Evolutionary conservation across 202 grass and related monocot genomes (phyloP).

Genomic region (Schoenoplectus tabernaemontani): DNA sequence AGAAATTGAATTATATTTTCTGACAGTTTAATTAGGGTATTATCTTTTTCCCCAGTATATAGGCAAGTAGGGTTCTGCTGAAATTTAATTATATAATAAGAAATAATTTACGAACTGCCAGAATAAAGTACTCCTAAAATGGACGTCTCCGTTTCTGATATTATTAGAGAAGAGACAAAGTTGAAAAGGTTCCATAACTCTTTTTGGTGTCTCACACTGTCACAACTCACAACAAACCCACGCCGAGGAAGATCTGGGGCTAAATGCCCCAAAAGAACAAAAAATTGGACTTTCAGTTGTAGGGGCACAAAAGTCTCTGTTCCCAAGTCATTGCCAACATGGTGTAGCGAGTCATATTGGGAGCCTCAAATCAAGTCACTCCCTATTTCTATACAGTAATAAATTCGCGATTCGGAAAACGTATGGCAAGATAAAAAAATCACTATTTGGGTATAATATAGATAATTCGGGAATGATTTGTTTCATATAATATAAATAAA

Average conservation of each 20-base stretch:
- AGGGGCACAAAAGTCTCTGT: not conserved
- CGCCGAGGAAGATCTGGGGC: not conserved
- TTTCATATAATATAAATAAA: no score
- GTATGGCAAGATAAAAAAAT: no score
- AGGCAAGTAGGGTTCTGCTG: no score
- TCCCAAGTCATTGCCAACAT: not conserved
- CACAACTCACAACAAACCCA: slow-evolving; percentile 2
- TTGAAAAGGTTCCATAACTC: not conserved
- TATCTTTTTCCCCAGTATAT: not conserved
- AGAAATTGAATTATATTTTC: not conserved
- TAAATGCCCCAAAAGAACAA: slow-evolving; percentile 13
- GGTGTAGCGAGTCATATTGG: not conserved
- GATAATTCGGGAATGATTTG: no score
- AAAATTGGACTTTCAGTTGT: not conserved
- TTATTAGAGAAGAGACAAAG: no score
- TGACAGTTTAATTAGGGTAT: not conserved
- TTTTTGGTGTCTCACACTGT: not conserved
- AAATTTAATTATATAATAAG: no score
- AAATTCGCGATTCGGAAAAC: no score
- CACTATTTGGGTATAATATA: no score
- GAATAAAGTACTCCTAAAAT: not conserved
- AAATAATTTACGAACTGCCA: not conserved
- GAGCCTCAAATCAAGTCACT: no score
- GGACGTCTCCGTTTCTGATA: not conserved
- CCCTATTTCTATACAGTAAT: no score